phyloP scores from a whole-genome alignment of 495 filamentous ascomycete genomes.

The Glutinoglossum americanum region DNA sequence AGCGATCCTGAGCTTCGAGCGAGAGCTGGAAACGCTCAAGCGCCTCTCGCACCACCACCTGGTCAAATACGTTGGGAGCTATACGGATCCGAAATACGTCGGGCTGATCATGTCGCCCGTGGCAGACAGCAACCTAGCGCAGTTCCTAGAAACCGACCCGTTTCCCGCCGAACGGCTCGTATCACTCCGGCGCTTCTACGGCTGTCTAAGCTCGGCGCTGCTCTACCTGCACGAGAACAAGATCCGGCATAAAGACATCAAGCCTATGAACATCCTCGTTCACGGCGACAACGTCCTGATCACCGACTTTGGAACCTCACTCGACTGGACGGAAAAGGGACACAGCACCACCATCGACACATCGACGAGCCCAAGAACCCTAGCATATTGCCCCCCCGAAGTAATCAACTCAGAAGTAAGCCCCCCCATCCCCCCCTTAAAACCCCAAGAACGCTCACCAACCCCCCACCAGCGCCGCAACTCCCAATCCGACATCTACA shows the following conservation, averaged over 20 bases:
- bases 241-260: slow-evolving; percentile 1
- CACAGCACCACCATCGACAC: background rate
- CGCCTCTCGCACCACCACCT: background rate
- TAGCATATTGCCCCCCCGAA: background rate
- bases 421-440: background rate
- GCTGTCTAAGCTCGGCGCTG: background rate
- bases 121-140: background rate
- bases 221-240: background rate
- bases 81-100: background rate
- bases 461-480: background rate
- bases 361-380: background rate
- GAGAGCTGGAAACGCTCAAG: background rate
- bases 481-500: background rate
- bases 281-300: background rate
- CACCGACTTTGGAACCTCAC: background rate
- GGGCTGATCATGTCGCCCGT: background rate
- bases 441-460: background rate
- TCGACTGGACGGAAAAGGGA: background rate
- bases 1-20: background rate
- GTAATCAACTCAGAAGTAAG: background rate
- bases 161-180: background rate
- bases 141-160: background rate
- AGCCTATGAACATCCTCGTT: slow-evolving; percentile 1
- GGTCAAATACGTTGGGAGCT: background rate
- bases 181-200: background rate